Evolutionary conservation across 73 alveolate species (phyloP), one percentile per base, ranked within the genome.

Genomic region (Uronychia binucleata): DNA sequence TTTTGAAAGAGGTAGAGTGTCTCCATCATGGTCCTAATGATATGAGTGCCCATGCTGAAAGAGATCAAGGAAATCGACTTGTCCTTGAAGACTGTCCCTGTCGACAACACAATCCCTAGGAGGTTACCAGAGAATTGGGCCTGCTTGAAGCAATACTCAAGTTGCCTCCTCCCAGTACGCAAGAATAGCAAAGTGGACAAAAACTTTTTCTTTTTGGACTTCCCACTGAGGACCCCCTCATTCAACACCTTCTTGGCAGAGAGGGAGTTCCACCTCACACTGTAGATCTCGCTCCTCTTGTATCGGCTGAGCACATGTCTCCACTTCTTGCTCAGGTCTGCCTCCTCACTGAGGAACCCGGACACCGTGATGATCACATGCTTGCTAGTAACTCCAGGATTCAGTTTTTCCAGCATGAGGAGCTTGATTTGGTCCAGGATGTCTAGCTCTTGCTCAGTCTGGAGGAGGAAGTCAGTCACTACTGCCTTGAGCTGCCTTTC

Each of bases 1-100:
- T 25, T 1, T 19, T 75, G 26, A 57, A 75, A 34, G 25, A 31
- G 1, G 19, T 34, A 25, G 26, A 75, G 81, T 28, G 31, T 34
- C 59, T 75, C 81, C 26, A 75, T 34, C n/a, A 31, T 29, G 81
- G 1, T 75, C 1, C 25, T 34, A 1, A 75, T 75, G 34, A 75
- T 34, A 29, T 75, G 59, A 29, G 81, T 75, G 1, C 81, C 81
- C 81, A 75, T 75, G 28, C 59, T 29, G 81, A 75, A 75, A 26
- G 59, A 31, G 19, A 75, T 75, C 19, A 75, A 30, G 19, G 58
- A 28, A 25, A 75, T 34, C 25, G 81, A 0, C 81, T 75, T 75
- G 81, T 75, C 30, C 81, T 75, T 75, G 34, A 75, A 75, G 1
- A 75, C 30, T 11, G 34, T 28, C 1, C 34, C 81, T 14, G 81